Evolutionary conservation across 305 asterid species (phyloP).

Genomic region (Ilex paraguariensis): DNA sequence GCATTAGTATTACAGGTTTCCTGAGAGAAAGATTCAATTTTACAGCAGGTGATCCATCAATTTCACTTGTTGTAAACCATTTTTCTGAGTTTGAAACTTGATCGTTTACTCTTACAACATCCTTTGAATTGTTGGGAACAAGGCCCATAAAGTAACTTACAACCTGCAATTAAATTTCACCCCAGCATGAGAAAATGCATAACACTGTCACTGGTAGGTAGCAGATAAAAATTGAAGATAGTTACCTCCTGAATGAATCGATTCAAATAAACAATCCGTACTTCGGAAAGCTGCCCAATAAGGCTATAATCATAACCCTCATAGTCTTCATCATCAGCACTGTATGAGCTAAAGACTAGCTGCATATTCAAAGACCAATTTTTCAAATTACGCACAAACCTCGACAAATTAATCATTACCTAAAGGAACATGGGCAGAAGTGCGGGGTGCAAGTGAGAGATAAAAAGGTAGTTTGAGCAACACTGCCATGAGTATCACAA

Average conservation of each 20-base stretch:
- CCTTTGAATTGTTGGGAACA: conserved; percentile 66
- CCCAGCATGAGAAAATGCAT: conserved; percentile 13
- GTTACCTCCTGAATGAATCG: conserved; percentile 93
- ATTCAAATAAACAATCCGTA: conserved; percentile 79
- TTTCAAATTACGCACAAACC: no score
- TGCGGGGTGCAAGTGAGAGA: no score
- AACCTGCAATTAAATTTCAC: conserved; percentile 39
- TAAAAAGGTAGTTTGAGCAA: no score
- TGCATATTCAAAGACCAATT: conserved; percentile 27
- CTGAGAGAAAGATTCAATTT: conserved; percentile 79
- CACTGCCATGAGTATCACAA: no score
- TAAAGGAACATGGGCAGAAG: no score
- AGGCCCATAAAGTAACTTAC: conserved; percentile 93
- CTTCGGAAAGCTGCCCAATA: conserved; percentile 90
- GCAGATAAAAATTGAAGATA: conserved; percentile 10
- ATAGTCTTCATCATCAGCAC: conserved; percentile 84
- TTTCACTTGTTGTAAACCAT: conserved; percentile 69
- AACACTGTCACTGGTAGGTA: conserved; percentile 1
- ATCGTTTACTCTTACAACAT: conserved; percentile 68
- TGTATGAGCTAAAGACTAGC: conserved; percentile 80
- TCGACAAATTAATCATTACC: no score
- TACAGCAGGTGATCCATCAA: conserved; percentile 91
- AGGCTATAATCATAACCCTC: conserved; percentile 91
- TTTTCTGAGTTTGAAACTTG: conserved; percentile 73
- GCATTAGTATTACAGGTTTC: conserved; percentile 93